Evolutionary conservation across 345 rosid species (phyloP).

Genomic region (Camelina laxa): DNA sequence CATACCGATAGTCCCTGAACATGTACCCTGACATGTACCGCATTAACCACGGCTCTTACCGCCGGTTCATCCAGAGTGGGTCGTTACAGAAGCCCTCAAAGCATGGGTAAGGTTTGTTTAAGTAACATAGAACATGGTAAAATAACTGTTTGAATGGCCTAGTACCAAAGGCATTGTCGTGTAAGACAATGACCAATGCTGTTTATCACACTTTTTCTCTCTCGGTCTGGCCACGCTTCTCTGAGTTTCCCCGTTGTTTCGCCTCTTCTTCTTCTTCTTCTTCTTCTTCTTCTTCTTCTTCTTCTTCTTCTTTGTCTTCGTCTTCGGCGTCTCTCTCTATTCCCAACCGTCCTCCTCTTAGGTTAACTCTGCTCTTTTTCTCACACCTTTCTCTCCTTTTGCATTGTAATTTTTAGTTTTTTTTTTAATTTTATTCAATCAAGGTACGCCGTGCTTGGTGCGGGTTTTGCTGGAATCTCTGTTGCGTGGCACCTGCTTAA

Average conservation of each 20-base stretch:
- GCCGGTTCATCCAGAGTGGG: too few species aligned
- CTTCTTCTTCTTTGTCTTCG: constrained; percentile 10
- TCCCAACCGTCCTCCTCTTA: constrained; percentile 37
- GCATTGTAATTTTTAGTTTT: background rate
- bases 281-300: constrained; percentile 12
- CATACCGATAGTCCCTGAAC: too few species aligned
- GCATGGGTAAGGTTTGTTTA: too few species aligned
- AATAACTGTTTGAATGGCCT: too few species aligned
- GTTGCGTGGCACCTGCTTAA: constrained; percentile 83
- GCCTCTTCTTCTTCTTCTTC: constrained; percentile 13
- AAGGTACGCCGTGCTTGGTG: constrained; percentile 94
- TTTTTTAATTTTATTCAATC: constrained; percentile 7
- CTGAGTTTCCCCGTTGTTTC: constrained; percentile 1
- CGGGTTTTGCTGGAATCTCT: constrained; percentile 97
- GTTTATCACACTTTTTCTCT: constrained; percentile 6
- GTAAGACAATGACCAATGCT: constrained; percentile 24
- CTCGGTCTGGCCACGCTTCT: constrained; percentile 1
- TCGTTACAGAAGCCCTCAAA: too few species aligned
- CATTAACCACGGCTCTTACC: too few species aligned
- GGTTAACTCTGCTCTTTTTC: constrained; percentile 3
- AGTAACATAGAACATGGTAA: too few species aligned
- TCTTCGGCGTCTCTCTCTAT: constrained; percentile 28
- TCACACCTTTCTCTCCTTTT: background rate
- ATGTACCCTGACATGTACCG: too few species aligned
- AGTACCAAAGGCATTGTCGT: background rate